Evolutionary conservation across 169 alveolate genomes (phyloP), one percentile per base, ranked within the genome.

Genomic region (Babesia bigemina): DNA sequence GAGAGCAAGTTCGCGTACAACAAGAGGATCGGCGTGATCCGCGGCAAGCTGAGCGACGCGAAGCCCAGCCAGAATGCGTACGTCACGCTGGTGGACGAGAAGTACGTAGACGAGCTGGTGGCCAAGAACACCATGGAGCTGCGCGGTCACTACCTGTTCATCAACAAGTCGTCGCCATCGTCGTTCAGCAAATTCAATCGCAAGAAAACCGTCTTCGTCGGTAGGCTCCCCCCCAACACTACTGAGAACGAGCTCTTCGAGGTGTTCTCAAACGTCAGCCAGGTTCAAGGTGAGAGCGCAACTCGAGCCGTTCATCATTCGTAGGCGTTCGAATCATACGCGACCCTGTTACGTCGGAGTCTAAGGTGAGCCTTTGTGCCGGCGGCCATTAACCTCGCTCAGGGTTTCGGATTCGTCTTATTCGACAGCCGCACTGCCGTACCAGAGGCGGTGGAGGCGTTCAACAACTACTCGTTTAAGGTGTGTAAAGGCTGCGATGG

Each of bases 371-470:
- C 47, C 0, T 2, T 9, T 4, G 49, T 17, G 11, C 13, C 14
- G 39, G 21, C 4, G 44, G 13, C 8, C n/a, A 24, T 28, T 57
- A 2, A 45, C 21, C 0, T 22, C 8, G 33, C n/a, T 6, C 72
- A 76, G 87, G 87, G 87, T 0, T 79, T 79, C 47, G 87, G 87
- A 9, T 79, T 79, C 50, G 87, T 79, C 12, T 75, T 63, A 60
- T 79, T 79, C 62, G 87, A 79, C 56, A 56, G 21, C 10, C 74
- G 87, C 19, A 50, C 49, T 2, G 87, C 87, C 17, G 87, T 79
- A 0, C 70, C 73, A 2, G 87, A 79, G 33, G 87, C 87, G 44
- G 71, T 79, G 17, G 63, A 11, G 24, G 71, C 60, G 13, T 71
- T 79, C 75, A 70, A 79, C 52, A 79, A 79, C 59, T 42, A 45